Percentiles rank a stretch among this genome's conserved stretches.
Conservation (phyloP, 805 yeast genomes). For the Komagataella mondaviorum region DNA sequence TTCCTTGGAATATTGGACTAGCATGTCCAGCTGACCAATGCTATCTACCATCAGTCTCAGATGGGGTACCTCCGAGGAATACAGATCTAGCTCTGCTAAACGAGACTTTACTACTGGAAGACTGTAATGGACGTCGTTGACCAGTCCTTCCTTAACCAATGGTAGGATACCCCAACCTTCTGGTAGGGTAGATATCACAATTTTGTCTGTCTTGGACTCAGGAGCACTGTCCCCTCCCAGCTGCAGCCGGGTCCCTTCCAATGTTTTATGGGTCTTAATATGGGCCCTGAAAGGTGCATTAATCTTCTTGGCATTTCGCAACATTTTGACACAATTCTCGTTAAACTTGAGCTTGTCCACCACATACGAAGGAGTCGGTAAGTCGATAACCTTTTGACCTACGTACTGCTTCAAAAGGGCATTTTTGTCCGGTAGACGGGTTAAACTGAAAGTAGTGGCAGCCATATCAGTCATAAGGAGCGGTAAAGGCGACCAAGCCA, state of each 20-base stretch:
- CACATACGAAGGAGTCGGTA: constrained; percentile 45
- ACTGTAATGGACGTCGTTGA: constrained; percentile 40
- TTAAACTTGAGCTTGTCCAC: constrained; percentile 27
- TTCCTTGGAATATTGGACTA: constrained; percentile 22
- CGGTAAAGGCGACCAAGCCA: neutral
- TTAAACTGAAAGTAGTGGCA: constrained; percentile 7
- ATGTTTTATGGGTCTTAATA: constrained; percentile 63
- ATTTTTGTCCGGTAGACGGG: constrained; percentile 10
- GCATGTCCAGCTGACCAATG: constrained; percentile 35
- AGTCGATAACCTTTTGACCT: constrained; percentile 28
- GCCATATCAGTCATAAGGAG: neutral
- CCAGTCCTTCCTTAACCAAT: constrained; percentile 14
- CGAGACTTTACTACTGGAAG: constrained; percentile 42
- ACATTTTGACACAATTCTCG: constrained; percentile 35
- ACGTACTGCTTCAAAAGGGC: constrained; percentile 14
- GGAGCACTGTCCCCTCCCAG: constrained; percentile 13
- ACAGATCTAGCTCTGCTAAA: constrained; percentile 30
- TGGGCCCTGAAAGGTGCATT: constrained; percentile 46
- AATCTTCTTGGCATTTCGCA: constrained; percentile 25
- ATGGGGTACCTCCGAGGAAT: constrained; percentile 25
- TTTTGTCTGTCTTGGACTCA: constrained; percentile 25
- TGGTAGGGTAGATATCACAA: constrained; percentile 55
- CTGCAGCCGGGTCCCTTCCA: constrained; percentile 44
- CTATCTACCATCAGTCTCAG: constrained; percentile 52
- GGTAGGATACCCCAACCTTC: constrained; percentile 45